Evolutionary conservation across 805 yeast species (phyloP).

Genomic region (Suhomyces faveliae): DNA sequence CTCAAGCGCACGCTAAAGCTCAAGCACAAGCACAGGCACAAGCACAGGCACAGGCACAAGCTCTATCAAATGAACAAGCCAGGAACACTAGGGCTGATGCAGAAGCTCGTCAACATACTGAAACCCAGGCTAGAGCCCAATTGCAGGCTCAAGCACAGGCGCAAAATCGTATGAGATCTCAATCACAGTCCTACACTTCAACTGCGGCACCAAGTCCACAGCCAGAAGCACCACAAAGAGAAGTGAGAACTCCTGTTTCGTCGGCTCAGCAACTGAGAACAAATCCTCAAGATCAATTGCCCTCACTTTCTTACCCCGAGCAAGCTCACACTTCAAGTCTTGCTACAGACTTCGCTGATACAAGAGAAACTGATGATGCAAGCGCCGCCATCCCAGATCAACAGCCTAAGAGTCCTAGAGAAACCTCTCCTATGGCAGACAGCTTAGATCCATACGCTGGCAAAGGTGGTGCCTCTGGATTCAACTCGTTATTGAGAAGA

Average conservation of each 20-base stretch:
- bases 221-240: neutral
- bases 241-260: neutral
- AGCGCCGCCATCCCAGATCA: slow-evolving; percentile 23
- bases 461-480: slow-evolving; percentile 19
- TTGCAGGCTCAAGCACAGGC: slow-evolving; percentile 4
- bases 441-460: slow-evolving; percentile 35
- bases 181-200: neutral
- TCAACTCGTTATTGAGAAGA: slow-evolving; percentile 37
- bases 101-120: neutral
- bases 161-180: neutral
- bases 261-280: neutral
- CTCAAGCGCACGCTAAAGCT: neutral
- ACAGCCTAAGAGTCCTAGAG: slow-evolving; percentile 27
- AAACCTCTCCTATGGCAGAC: slow-evolving; percentile 19
- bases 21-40: neutral
- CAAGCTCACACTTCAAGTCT: slow-evolving; percentile 38
- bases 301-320: slow-evolving; percentile 32
- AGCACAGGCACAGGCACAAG: slow-evolving; percentile 4
- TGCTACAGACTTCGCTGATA: slow-evolving; percentile 15
- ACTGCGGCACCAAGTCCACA: neutral
- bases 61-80: neutral
- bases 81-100: neutral
- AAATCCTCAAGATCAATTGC: slow-evolving; percentile 2
- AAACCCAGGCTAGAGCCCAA: neutral
- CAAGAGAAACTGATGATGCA: slow-evolving; percentile 1